Evolutionary conservation across 495 filamentous ascomycete species (phyloP).

Genomic region (Cercophora sp.): DNA sequence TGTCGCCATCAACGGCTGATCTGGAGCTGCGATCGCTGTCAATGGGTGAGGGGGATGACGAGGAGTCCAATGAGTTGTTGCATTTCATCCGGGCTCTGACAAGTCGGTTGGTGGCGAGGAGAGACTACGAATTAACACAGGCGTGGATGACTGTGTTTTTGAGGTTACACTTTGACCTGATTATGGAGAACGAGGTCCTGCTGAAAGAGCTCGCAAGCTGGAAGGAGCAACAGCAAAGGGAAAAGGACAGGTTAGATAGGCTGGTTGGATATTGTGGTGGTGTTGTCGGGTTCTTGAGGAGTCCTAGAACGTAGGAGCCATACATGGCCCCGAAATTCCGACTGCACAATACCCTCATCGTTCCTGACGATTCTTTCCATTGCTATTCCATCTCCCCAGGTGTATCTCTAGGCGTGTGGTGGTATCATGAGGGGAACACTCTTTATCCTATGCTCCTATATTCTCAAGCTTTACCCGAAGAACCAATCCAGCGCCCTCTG

Average conservation of each 20-base stretch:
- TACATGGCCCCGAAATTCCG: too few relatives aligned
- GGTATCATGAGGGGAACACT: too few relatives aligned
- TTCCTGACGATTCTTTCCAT: too few relatives aligned
- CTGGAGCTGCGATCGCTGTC: constrained; percentile 81
- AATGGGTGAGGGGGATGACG: constrained; percentile 32
- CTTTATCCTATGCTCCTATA: too few relatives aligned
- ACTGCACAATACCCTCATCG: too few relatives aligned
- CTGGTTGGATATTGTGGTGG: constrained; percentile 84
- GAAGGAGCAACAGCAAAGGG: constrained; percentile 61
- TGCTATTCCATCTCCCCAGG: too few relatives aligned
- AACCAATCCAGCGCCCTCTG: constrained; percentile 22
- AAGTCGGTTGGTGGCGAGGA: constrained; percentile 55
- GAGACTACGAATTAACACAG: constrained; percentile 89
- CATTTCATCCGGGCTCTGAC: constrained; percentile 76
- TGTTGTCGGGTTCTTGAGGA: constrained; percentile 83
- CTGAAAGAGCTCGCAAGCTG: constrained; percentile 56
- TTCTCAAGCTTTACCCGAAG: constrained; percentile 20
- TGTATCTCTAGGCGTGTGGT: too few relatives aligned
- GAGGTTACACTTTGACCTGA: constrained; percentile 59
- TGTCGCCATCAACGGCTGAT: constrained; percentile 78
- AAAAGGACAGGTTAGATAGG: constrained; percentile 65
- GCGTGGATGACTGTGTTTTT: constrained; percentile 96
- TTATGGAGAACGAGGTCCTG: constrained; percentile 38
- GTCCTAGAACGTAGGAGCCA: constrained; percentile 53
- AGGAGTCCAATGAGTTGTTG: constrained; percentile 45